Evolutionary conservation across 2,329 filamentous ascomycete species (phyloP).

Genomic region (Saccharata proteae): DNA sequence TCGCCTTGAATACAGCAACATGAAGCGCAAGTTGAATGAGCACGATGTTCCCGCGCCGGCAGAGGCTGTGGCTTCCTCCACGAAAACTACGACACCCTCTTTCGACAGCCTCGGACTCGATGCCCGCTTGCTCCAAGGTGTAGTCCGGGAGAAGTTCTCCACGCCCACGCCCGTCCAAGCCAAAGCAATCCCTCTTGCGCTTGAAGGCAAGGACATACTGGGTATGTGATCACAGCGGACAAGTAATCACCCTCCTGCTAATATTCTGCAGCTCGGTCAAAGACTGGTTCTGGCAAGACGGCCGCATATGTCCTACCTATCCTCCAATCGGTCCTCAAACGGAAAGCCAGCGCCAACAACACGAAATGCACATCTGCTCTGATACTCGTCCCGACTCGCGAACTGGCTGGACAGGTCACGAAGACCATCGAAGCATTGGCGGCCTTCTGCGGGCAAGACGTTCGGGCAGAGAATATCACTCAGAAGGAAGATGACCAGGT

Average conservation of each 20-base stretch:
- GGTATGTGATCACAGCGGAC: constrained; percentile 23
- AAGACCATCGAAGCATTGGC: constrained; percentile 67
- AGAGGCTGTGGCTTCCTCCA: not conserved
- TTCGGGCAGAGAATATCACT: constrained; percentile 74
- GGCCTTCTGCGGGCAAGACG: constrained; percentile 71
- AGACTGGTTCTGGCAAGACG: constrained; percentile 94
- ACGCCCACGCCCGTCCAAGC: constrained; percentile 82
- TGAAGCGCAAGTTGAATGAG: constrained; percentile 41
- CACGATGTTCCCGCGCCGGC: constrained; percentile 31
- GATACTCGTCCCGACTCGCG: constrained; percentile 85
- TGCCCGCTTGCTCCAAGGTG: constrained; percentile 69
- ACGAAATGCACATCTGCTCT: constrained; percentile 56
- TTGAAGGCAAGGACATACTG: constrained; percentile 80
- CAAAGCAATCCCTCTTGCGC: constrained; percentile 73
- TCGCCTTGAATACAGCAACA: no score
- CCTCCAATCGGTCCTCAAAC: constrained; percentile 70
- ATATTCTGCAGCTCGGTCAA: constrained; percentile 57
- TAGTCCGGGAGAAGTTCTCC: constrained; percentile 72
- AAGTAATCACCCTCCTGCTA: constrained; percentile 11
- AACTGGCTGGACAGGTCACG: constrained; percentile 83
- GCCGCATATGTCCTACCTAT: constrained; percentile 88
- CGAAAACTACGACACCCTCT: constrained; percentile 9
- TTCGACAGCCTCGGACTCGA: constrained; percentile 77
- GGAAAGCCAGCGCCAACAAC: constrained; percentile 52
- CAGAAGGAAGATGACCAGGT: constrained; percentile 85